Conservation (phyloP, 768 basidiomycete species). For the Lentinula lateritia region DNA sequence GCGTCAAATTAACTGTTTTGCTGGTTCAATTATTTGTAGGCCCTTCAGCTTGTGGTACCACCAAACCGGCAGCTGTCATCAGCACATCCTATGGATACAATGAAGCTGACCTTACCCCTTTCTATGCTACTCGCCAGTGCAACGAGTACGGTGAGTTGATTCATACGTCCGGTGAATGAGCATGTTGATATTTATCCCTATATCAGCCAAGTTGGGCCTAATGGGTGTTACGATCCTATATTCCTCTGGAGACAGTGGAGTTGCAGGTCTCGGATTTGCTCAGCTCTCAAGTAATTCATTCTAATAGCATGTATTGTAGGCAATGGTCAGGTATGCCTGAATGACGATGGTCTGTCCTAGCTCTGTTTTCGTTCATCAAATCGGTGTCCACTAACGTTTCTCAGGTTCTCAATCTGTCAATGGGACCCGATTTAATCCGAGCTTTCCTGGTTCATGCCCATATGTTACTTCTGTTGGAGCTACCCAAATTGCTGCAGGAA, state of each 20-base stretch:
- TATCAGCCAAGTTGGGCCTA: constrained; percentile 36
- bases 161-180: not conserved
- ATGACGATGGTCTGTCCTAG: constrained; percentile 11
- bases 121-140: constrained; percentile 29
- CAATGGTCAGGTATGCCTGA: constrained; percentile 18
- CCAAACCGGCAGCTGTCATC: constrained; percentile 27
- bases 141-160: constrained; percentile 24
- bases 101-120: constrained; percentile 22
- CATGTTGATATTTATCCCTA: constrained; percentile 7
- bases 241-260: constrained; percentile 29
- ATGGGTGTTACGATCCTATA: constrained; percentile 32
- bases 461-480: constrained; percentile 48
- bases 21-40: constrained; percentile 11
- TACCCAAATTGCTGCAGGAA: constrained; percentile 39
- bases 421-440: constrained; percentile 20
- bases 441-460: constrained; percentile 34
- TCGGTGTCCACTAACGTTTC: constrained; percentile 1
- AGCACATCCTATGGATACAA: constrained; percentile 31
- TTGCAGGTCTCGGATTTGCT: constrained; percentile 23
- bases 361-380: constrained; percentile 5
- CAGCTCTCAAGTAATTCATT: not conserved
- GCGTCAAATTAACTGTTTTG: not conserved
- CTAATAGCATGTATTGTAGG: constrained; percentile 13
- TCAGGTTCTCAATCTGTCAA: constrained; percentile 10
- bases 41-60: constrained; percentile 29